These are phyloP conservation scores for Rhynchospora tenuis DNA, from an alignment of 176 grass and related monocot genomes.

Conservation along the genomic window DNA sequence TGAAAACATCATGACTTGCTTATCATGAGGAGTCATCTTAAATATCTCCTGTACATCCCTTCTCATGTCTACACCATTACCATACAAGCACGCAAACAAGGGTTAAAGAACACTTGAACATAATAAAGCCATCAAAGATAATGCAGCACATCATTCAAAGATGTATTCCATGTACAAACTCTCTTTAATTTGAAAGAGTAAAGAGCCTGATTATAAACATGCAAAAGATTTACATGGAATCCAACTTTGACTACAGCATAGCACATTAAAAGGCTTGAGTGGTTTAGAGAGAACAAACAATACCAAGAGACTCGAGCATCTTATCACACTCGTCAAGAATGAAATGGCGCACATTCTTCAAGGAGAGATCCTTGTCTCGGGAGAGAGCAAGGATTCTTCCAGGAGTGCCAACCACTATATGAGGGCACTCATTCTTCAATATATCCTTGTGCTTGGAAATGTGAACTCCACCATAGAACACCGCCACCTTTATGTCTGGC, in stretches of 20 bases:
- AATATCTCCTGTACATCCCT: constrained; percentile 99
- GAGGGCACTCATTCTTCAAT: constrained; percentile 97
- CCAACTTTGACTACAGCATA: background rate
- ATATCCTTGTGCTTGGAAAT: constrained; percentile 89
- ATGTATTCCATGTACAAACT: background rate
- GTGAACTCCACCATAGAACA: constrained; percentile 98
- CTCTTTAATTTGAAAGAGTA: background rate
- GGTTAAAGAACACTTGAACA: background rate
- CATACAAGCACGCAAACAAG: constrained; percentile 17
- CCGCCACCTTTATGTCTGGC: constrained; percentile 81
- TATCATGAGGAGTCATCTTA: constrained; percentile 99
- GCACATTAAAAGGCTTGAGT: background rate
- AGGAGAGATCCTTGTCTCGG: constrained; percentile 84
- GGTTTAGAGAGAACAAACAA: background rate
- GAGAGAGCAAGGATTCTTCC: constrained; percentile 54
- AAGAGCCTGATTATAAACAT: background rate
- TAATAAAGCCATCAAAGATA: constrained; percentile 11
- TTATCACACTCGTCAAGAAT: constrained; percentile 99
- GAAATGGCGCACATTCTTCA: constrained; percentile 99
- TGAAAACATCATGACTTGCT: constrained; percentile 99
- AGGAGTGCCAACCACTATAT: constrained; percentile 89
- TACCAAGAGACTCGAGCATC: constrained; percentile 99
- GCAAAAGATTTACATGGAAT: constrained; percentile 2
- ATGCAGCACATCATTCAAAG: background rate
- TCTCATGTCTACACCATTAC: constrained; percentile 67